Conservation (phyloP, 1,284 basidiomycete species). For the Ganoderma multipileum region DNA sequence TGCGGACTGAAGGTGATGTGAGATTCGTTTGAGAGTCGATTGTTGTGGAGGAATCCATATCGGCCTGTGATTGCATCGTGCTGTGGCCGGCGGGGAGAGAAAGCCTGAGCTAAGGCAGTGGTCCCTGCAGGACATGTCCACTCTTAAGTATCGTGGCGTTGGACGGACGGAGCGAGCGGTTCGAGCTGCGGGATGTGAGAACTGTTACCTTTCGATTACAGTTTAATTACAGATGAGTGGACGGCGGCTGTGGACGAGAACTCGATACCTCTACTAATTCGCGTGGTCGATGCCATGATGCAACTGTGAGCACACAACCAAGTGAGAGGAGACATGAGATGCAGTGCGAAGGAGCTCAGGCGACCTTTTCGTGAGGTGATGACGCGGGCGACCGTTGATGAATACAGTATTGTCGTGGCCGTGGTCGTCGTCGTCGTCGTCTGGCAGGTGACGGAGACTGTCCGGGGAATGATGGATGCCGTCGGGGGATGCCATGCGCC, state of each 20-base stretch:
- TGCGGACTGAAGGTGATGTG: constrained; percentile 18
- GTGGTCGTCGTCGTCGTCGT: no score
- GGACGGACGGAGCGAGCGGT: not conserved
- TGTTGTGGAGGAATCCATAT: not conserved
- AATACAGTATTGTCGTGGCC: no score
- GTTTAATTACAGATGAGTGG: not conserved
- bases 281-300: no score
- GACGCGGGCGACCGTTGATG: not conserved
- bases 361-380: no score
- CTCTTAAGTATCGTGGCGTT: not conserved
- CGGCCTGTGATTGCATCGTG: not conserved
- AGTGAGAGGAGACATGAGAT: no score
- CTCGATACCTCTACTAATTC: not conserved
- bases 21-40: not conserved
- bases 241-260: not conserved
- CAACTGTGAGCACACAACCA: no score
- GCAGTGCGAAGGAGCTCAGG: no score
- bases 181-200: constrained; percentile 3
- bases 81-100: not conserved
- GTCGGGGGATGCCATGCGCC: not conserved
- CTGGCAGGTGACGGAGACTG: no score
- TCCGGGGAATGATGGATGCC: not conserved
- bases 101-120: not conserved
- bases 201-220: not conserved
- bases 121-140: no score